Evolutionary conservation across 164 flowering plant species (phyloP).

Genomic region (Aristolochia fimbriata): DNA sequence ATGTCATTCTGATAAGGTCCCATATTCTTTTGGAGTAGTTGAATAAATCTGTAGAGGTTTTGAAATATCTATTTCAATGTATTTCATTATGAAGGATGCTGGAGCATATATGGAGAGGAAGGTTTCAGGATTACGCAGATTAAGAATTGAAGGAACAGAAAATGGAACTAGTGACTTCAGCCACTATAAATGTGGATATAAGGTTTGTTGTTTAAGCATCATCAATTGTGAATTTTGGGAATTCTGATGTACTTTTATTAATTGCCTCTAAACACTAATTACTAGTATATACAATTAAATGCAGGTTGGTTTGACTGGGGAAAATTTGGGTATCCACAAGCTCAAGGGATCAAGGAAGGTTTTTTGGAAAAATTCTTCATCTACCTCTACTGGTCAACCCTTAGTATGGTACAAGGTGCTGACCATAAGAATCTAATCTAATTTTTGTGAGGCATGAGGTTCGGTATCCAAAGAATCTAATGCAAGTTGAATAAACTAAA

Average conservation of each 20-base stretch:
- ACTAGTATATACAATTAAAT: neutral
- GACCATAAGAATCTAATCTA: too few species aligned
- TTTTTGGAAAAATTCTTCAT: conserved; percentile 21
- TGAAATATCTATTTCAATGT: neutral
- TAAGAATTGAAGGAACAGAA: conserved; percentile 18
- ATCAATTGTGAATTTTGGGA: too few species aligned
- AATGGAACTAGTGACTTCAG: conserved; percentile 14
- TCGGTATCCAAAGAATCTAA: neutral
- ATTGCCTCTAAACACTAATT: neutral
- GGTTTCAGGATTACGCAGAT: conserved; percentile 29
- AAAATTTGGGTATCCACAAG: conserved; percentile 23
- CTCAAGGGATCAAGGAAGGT: conserved; percentile 11
- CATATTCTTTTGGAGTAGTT: neutral
- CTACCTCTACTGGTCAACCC: conserved; percentile 12
- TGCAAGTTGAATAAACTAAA: neutral
- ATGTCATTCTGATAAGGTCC: neutral
- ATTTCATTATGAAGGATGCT: conserved; percentile 33
- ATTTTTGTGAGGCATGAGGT: neutral
- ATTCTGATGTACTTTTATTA: neutral
- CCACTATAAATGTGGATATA: conserved; percentile 42
- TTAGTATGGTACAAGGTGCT: conserved; percentile 51
- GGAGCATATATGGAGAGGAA: conserved; percentile 49
- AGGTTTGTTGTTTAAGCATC: conserved; percentile 22
- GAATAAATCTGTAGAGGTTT: neutral
- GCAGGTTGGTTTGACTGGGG: conserved; percentile 42